phyloP scores from a whole-genome alignment of 2,329 filamentous ascomycete genomes.

The Diaporthe ilicicola region DNA sequence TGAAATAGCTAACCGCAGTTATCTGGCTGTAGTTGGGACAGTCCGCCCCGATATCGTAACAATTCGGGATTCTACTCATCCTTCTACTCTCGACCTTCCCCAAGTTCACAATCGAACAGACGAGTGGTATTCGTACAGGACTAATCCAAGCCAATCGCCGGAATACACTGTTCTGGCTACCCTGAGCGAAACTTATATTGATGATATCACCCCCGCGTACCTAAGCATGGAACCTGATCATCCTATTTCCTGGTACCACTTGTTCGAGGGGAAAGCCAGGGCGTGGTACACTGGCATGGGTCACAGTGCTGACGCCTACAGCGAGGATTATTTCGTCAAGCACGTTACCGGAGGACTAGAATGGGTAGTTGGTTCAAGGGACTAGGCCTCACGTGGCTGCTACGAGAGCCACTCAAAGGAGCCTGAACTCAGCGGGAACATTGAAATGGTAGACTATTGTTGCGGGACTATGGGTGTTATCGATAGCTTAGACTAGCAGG shows the following conservation, averaged over 20 bases:
- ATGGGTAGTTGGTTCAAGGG: conserved; percentile 1
- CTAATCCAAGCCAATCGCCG: not conserved
- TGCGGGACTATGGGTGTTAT: no score
- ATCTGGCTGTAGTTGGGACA: not conserved
- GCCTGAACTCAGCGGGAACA: no score
- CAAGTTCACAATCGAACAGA: not conserved
- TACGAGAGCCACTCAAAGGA: no score
- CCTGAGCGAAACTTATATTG: conserved; percentile 1
- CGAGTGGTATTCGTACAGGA: conserved; percentile 14
- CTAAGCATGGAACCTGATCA: not conserved
- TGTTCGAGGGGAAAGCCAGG: conserved; percentile 4
- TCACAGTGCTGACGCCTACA: not conserved
- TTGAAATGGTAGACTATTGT: no score
- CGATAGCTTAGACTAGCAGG: no score
- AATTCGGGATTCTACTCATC: not conserved
- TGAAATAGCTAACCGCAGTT: not conserved
- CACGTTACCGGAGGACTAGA: not conserved
- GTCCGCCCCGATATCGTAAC: conserved; percentile 1
- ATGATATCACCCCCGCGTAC: conserved; percentile 1
- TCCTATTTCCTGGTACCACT: conserved; percentile 10
- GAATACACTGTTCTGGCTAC: conserved; percentile 8
- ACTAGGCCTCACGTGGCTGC: no score
- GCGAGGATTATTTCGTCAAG: not conserved
- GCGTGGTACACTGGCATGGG: conserved; percentile 11
- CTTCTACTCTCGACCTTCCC: not conserved